Evolutionary conservation across 352 stramenopile genomes (phyloP).

Genomic region (Globisporangium cylindrosporum): DNA sequence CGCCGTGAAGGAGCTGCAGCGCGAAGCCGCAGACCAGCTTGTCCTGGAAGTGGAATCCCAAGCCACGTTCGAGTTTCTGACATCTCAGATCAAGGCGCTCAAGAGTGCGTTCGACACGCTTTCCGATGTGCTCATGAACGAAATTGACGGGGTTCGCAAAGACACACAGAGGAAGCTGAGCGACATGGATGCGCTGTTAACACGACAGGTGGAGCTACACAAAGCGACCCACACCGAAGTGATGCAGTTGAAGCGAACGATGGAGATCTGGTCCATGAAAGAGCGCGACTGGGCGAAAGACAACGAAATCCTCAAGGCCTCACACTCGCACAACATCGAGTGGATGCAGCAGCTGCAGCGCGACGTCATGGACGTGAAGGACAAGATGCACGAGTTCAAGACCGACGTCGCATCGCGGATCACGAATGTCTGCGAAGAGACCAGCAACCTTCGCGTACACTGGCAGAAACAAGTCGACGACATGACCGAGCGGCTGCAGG

Average conservation of each 20-base stretch:
- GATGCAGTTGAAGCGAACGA: conserved; percentile 69
- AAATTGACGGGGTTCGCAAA: conserved; percentile 67
- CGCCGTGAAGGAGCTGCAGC: conserved; percentile 73
- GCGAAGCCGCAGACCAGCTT: conserved; percentile 69
- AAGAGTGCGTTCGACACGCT: conserved; percentile 77
- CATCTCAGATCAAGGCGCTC: conserved; percentile 68
- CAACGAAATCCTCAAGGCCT: conserved; percentile 82
- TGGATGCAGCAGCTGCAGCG: conserved; percentile 87
- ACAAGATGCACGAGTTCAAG: conserved; percentile 66
- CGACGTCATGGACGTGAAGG: conserved; percentile 78
- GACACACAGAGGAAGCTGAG: conserved; percentile 59
- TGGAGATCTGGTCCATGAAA: conserved; percentile 79
- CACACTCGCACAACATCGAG: conserved; percentile 79
- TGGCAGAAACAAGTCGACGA: conserved; percentile 75
- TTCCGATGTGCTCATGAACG: conserved; percentile 72
- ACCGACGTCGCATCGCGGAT: conserved; percentile 51
- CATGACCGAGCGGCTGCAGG: conserved; percentile 53
- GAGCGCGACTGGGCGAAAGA: conserved; percentile 86
- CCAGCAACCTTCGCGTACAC: conserved; percentile 57
- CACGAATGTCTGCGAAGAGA: conserved; percentile 59
- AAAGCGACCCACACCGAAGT: conserved; percentile 63
- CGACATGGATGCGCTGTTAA: conserved; percentile 59
- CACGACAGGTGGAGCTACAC: conserved; percentile 53
- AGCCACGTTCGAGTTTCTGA: conserved; percentile 81
- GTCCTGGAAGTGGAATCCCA: conserved; percentile 78